Percentiles rank a stretch among this genome's conserved stretches.
These are phyloP conservation scores for Colletotrichum limetticola DNA, from an alignment of 2,329 filamentous ascomycete species.

Conservation along the genomic window DNA sequence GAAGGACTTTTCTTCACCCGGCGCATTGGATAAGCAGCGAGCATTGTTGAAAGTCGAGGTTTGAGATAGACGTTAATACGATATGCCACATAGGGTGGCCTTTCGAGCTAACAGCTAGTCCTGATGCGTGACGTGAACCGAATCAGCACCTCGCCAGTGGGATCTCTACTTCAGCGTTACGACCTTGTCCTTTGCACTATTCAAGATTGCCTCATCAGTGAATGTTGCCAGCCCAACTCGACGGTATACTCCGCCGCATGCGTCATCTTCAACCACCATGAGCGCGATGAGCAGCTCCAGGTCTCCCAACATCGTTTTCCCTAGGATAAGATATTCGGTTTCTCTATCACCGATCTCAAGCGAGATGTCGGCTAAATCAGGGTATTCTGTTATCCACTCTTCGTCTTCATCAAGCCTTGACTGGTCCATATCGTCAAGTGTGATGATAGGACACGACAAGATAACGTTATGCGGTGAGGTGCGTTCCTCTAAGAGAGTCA, in stretches of 20 bases:
- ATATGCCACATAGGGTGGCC: not conserved
- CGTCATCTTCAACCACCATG: not conserved
- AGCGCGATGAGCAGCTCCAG: not conserved
- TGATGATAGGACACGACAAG: not conserved
- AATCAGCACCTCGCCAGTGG: not conserved
- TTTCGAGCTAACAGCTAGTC: not conserved
- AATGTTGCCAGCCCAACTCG: slow-evolving; percentile 10
- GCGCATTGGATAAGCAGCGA: slow-evolving; percentile 19
- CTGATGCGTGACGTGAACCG: not conserved
- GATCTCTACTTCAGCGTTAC: not conserved
- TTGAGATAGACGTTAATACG: slow-evolving; percentile 1
- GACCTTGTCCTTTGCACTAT: not conserved
- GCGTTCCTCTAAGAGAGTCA: not conserved
- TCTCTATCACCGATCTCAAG: not conserved
- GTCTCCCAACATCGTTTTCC: not conserved
- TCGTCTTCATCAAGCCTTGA: not conserved
- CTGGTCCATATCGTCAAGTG: not conserved
- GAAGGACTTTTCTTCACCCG: not conserved
- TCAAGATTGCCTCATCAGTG: not conserved
- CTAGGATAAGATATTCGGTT: not conserved
- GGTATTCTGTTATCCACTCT: not conserved
- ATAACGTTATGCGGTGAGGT: not conserved
- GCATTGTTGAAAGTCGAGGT: slow-evolving; percentile 11
- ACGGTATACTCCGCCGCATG: not conserved
- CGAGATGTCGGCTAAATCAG: not conserved